A percentile compares a stretch with the other conserved stretches of the same genome.
Evolutionary conservation across 1,139 yeast species (phyloP).

Genomic region (Arxiozyma heterogenica): DNA sequence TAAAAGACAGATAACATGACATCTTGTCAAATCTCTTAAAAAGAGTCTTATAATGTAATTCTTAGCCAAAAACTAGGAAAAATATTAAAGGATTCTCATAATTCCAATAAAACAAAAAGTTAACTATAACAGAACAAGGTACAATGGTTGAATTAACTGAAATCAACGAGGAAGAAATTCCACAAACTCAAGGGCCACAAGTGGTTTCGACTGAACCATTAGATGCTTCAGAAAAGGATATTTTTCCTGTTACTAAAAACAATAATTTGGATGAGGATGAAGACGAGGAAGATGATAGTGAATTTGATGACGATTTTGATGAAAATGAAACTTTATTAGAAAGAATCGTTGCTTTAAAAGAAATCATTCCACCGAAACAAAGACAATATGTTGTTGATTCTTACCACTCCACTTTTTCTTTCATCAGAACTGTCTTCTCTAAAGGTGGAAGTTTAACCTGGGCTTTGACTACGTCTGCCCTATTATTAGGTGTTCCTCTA

Average conservation of each 20-base stretch:
- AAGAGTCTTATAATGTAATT: background rate
- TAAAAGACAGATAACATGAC: background rate
- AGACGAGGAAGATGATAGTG: slow-evolving; percentile 51
- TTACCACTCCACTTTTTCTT: slow-evolving; percentile 33
- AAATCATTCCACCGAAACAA: slow-evolving; percentile 82
- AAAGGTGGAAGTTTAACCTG: slow-evolving; percentile 73
- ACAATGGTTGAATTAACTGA: slow-evolving; percentile 30
- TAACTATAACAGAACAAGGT: background rate
- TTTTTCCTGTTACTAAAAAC: slow-evolving; percentile 3
- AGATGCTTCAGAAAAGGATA: slow-evolving; percentile 13
- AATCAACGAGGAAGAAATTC: slow-evolving; percentile 26
- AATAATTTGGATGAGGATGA: background rate
- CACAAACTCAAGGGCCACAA: slow-evolving; percentile 17
- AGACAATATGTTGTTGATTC: slow-evolving; percentile 40
- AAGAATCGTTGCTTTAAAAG: slow-evolving; percentile 83
- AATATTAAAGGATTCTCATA: too few species aligned
- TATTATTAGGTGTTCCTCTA: slow-evolving; percentile 87
- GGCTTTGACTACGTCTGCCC: slow-evolving; percentile 74
- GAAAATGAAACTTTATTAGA: slow-evolving; percentile 78
- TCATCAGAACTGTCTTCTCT: slow-evolving; percentile 40
- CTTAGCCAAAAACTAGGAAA: background rate
- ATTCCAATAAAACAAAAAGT: background rate
- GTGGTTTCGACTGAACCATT: slow-evolving; percentile 19
- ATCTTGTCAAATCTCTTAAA: too few species aligned
- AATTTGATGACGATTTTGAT: slow-evolving; percentile 65